Base-by-base conservation (phyloP, 2,329 filamentous ascomycete species). In the Exophiala bonariae region DNA sequence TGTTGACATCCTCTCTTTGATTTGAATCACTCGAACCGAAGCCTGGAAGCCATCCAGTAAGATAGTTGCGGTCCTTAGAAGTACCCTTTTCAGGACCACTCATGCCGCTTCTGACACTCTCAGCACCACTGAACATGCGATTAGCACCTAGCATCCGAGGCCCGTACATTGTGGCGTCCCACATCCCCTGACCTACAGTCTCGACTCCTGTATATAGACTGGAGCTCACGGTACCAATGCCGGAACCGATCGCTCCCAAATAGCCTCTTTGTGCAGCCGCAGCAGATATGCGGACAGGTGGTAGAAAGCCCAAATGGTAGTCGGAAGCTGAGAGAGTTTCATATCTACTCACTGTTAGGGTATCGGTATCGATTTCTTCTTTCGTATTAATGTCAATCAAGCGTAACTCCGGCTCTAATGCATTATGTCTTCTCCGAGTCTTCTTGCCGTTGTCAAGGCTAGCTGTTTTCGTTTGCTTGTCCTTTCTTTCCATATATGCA, bases 121-220 rank as follows among this genome's bases (percentile, higher is more conserved):
- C 88, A 6, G 83, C 83, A 10, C 91, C 96, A 61, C 82, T 91
- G 63, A 99, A 95, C 10, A 59, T 47, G 9, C 56, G 52, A 37
- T 56, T 57, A 7, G 56, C 56, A 28, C 57, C 57, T 9, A 59
- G 40, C 1, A 99, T 80, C 1, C 89, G 80, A 26, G 85, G 88
- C 1, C 92, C 89, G 61, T 93, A 95, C 58, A 93, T 83, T 2
- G 91, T 91, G 13, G 84, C 91, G 68, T 96, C 93, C 86, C 91
- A 93, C 63, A 97, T 82, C 20, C 92, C 88, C 5, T 81, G 81
- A 2, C 83, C 83, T 44, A 87, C 74, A 22, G 61, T 60, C 30
- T 64, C 59, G 19, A 58, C 59, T 35, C 59, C 57, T 0, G 80
- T 82, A n/a, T 51, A 53, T 11, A 59, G 51, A 28, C 55, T 54